A percentile compares a stretch with the other conserved stretches of the same genome.
Evolutionary conservation across 75 land plant genomes (phyloP).

Genomic region (Larix kaempferi): DNA sequence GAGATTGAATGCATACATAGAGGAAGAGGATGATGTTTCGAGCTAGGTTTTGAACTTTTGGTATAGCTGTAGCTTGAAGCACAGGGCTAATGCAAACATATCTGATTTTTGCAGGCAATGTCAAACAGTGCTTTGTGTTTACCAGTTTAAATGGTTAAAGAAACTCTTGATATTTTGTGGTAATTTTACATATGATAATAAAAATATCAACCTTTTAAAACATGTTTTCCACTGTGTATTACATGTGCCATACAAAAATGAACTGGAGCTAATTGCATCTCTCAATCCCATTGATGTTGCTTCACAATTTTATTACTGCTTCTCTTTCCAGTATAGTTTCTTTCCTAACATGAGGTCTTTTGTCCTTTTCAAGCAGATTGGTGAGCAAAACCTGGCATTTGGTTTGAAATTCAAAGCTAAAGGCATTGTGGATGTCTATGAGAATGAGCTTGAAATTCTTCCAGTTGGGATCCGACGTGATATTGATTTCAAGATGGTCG

Average conservation of each 20-base stretch:
- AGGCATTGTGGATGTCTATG: slow-evolving; percentile 71
- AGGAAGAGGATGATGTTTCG: background rate
- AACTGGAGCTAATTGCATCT: background rate
- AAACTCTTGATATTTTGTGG: background rate
- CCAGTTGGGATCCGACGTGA: slow-evolving; percentile 49
- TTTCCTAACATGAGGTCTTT: background rate
- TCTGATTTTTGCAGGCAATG: background rate
- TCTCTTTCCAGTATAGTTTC: background rate
- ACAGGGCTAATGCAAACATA: background rate
- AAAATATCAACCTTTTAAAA: background rate
- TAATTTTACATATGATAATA: background rate
- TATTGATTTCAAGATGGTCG: slow-evolving; percentile 81
- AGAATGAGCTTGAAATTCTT: slow-evolving; percentile 48
- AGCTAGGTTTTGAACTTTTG: background rate
- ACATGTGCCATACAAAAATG: background rate
- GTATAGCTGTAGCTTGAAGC: background rate
- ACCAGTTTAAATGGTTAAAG: background rate
- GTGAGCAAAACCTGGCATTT: slow-evolving; percentile 68
- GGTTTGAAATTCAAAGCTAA: slow-evolving; percentile 90
- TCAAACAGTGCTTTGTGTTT: background rate
- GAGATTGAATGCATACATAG: background rate
- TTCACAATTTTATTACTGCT: background rate
- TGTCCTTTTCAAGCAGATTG: slow-evolving; percentile 47
- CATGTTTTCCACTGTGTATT: background rate
- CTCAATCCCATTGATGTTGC: background rate